Evolutionary conservation across 2,329 filamentous ascomycete species (phyloP), one percentile per base, ranked within the genome.

Genomic region (Paracoccidioides brasiliensis): DNA sequence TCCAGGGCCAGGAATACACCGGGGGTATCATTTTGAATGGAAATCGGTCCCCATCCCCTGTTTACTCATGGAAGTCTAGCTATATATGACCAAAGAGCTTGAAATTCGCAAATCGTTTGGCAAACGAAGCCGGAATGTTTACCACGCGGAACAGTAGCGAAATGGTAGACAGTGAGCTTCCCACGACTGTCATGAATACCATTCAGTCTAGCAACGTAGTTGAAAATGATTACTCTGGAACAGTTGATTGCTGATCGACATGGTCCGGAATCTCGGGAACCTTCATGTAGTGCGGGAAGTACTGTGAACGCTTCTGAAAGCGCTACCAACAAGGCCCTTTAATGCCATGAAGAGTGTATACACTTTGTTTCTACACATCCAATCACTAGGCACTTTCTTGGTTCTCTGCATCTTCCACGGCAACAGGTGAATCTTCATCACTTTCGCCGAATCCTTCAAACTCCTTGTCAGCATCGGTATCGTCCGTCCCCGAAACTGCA

Each of bases 401-500:
- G 38, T 32, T 22, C 7, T 3, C 32, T 6, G 32, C 33, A 15
- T 35, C 44, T 33, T 33, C 53, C 7, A 15, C 44, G 3, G 22
- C 53, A 22, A 32, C 15, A 22, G 52, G 12, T 38, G 12, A 41
- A 42, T 71, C 70, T 48, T 69, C 70, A 53, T 71, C 70, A 55
- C 69, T 71, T 33, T 74, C 70, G 56, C 72, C 71, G 28, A 72
- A 69, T 52, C 71, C 73, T 32, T 69, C 72, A 52, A 72, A 74
- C 49, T 69, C 71, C 53, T 72, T 74, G 28, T 69, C 68, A 45
- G 69, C 69, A 52, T 70, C 70, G 42, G 69, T 64, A 8, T 70
- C 68, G 4, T 73, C 69, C 5, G 70, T 69, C 22, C 69, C 67
- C 5, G 58, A 58, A 0, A 56, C 58, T 30, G 64, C 62, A 30